Evolutionary conservation across 345 rosid species (phyloP), one percentile per base, ranked within the genome.

Genomic region (Syzygium aqueum): DNA sequence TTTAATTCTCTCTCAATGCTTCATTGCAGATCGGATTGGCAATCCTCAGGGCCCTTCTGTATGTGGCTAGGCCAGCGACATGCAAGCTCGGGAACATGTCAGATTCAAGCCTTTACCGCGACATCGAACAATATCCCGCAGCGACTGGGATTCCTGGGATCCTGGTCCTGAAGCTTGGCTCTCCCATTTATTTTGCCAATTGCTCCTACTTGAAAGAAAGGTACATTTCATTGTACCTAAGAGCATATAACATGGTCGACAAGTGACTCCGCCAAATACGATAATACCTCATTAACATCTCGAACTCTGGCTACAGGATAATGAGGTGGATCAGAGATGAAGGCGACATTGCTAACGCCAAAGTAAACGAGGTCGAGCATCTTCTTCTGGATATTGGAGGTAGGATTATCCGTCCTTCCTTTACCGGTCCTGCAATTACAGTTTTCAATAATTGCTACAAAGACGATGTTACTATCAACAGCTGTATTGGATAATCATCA

Each of bases 151-250:
- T 86, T 63, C 91, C 93, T 14, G 96, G 98, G 53, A 86, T 92
- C 84, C 89, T 97, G 33, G 87, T 93, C 91, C 92, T 97, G 22
- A 96, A 97, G 83, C 86, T 96, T 46, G 98, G 99, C 27, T 97
- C 99, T 54, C 99, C 99, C 17, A 88, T 97, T 87, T 97, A 95
- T 88, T 97, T 93, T 86, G 97, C 98, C 37, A 97, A 96, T 78
- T 86, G 91, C 54, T 91, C 94, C 87, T 97, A 97, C 84, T 53
- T 97, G 3, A 92, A 95, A 43, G 98, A 97, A 85, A 94, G 96
- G 98, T 93, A 88, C 11, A n/a, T 19, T 73, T 73, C 61, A 33
- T 8, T 28, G 19, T n/a, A 54, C 53, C 40, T 25, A 13, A 40
- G 37, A 33, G 53, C 46, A 4, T 5, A 84, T 84, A 9, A 16